A percentile compares a stretch with the other conserved stretches of the same genome.
Conservation (phyloP, 2,329 filamentous ascomycete genomes). For the Ustilaginoidea virens region DNA sequence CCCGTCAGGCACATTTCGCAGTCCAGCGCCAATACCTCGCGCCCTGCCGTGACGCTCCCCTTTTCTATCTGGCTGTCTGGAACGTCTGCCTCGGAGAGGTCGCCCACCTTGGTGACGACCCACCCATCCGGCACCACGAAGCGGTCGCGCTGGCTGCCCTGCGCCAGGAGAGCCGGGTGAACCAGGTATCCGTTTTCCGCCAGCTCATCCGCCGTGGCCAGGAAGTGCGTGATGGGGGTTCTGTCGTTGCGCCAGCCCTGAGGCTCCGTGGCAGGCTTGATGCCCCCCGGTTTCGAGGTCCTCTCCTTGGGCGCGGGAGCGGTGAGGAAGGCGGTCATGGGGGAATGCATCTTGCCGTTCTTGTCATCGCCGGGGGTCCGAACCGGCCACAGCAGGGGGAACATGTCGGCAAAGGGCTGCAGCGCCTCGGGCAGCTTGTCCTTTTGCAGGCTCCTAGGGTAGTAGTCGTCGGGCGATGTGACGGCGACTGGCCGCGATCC, state of each 20-base stretch:
- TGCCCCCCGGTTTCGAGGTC: conserved; percentile 35
- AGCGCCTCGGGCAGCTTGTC: conserved; percentile 37
- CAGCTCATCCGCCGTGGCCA: conserved; percentile 59
- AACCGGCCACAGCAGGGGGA: conserved; percentile 79
- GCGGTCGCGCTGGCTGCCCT: conserved; percentile 37
- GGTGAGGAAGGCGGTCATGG: conserved; percentile 69
- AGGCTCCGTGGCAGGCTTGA: conserved; percentile 46
- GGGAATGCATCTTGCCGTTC: conserved; percentile 69
- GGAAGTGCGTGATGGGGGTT: conserved; percentile 67
- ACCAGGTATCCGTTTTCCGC: conserved; percentile 70
- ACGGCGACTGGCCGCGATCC: too few relatives aligned
- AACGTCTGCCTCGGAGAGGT: conserved; percentile 49
- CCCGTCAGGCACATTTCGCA: conserved; percentile 96
- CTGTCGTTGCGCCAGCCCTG: conserved; percentile 58
- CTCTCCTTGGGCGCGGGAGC: conserved; percentile 57
- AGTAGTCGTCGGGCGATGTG: conserved; percentile 43
- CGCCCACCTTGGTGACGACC: conserved; percentile 61
- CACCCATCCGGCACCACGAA: conserved; percentile 53
- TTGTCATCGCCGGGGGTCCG: conserved; percentile 76
- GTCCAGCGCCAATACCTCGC: conserved; percentile 68
- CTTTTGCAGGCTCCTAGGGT: conserved; percentile 35
- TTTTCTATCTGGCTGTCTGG: conserved; percentile 57
- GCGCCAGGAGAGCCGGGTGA: conserved; percentile 61
- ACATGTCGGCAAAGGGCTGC: conserved; percentile 63
- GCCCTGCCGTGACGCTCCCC: conserved; percentile 72